phyloP scores from a whole-genome alignment of 148 eudicot genomes.

The Rhododendron mucronatum region DNA sequence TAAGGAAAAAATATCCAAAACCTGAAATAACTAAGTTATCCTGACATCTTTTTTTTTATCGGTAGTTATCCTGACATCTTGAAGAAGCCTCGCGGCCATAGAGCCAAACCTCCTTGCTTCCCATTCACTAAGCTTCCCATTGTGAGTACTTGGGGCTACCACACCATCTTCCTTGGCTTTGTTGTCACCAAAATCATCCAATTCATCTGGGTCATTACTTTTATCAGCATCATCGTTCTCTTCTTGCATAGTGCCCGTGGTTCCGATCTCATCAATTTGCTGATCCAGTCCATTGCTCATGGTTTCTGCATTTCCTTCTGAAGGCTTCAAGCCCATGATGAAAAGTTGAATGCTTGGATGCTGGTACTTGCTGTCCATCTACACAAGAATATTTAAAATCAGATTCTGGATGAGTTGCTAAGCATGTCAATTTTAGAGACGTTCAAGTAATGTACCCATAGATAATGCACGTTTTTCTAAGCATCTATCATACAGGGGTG shows the following conservation, averaged over 20 bases:
- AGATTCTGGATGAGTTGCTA: background rate
- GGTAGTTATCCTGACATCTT: constrained; percentile 56
- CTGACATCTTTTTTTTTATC: constrained; percentile 43
- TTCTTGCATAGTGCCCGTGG: constrained; percentile 18
- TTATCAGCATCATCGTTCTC: constrained; percentile 22
- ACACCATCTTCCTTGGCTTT: constrained; percentile 16
- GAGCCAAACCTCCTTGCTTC: constrained; percentile 86
- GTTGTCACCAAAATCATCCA: constrained; percentile 17
- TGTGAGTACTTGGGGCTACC: constrained; percentile 12
- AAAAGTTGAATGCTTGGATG: constrained; percentile 87
- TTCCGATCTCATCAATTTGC: constrained; percentile 25
- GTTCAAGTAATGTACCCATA: background rate
- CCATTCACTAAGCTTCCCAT: constrained; percentile 61
- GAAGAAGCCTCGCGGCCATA: constrained; percentile 93
- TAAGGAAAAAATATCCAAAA: background rate
- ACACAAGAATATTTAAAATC: background rate
- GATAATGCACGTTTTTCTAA: background rate
- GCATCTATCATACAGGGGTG: background rate
- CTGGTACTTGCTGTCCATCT: constrained; percentile 82
- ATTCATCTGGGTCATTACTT: constrained; percentile 7
- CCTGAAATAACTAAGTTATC: constrained; percentile 25
- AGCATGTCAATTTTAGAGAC: background rate
- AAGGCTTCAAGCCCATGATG: constrained; percentile 58
- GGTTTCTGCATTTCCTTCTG: constrained; percentile 20
- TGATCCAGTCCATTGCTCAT: constrained; percentile 21